Base-by-base conservation (phyloP, 371 early-diverging fungal genomes). In the Apophysomyces elegans region DNA sequence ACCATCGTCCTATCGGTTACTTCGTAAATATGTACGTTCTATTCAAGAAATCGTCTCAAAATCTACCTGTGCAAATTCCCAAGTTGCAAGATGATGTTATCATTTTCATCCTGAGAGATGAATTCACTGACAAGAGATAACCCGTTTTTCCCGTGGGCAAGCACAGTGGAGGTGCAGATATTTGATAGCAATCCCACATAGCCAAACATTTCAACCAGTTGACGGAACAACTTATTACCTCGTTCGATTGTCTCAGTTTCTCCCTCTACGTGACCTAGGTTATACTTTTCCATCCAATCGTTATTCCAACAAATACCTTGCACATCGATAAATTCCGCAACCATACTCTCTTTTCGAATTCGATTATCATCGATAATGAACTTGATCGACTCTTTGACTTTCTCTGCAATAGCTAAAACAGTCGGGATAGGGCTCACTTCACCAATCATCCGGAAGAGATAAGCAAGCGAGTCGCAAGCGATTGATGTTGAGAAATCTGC, bases 101-200 rank as follows among this genome's bases (percentile, higher is more conserved):
- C 81, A 7, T 88, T 86, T 1, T 74, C 69, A 4, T 77, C 71
- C 46, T 74, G 75, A 26, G 81, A 82, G 8, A 84, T 69, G 56
- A 92, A 89, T 26, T 86, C 86, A n/a, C 86, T 75, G 0, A 90
- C 73, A 2, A 92, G 76, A 18, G 90, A 82, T 4, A 76, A 73
- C 18, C 87, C 86, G 61, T 85, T 87, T 57, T 87, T 87, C 5
- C 87, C 81, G 61, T 92, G 91, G 0, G 90, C 84, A 44, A 91
- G 73, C 4, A 81, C 69, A 56, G 90, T 84, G 0, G 91, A 85
- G 47, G 83, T 84, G 71, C 87, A 94, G 18, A 93, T 79, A 67
- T 94, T 95, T n/a, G 90, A 85, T 12, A 92, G 66, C 21, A 95
- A 68, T 5, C 89, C 87, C 14, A 88, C 76, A 46, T 88, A 78